These are phyloP conservation scores for Yamadazyma atmosphaerica DNA, from an alignment of 1,139 yeast species.

Conservation along the genomic window DNA sequence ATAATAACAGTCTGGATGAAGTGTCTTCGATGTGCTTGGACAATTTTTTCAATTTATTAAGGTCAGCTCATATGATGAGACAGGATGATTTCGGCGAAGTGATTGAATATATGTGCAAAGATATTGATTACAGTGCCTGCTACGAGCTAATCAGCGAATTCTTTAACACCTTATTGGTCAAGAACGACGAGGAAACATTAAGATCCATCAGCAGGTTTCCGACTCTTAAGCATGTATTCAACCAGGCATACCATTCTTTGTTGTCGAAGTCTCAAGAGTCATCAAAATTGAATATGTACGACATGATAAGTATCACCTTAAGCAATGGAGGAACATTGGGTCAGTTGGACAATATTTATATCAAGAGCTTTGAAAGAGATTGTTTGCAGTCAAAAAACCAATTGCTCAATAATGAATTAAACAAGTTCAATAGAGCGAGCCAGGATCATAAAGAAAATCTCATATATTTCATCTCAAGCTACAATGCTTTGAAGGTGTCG, in stretches of 20 bases:
- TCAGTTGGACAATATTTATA: slow-evolving; percentile 36
- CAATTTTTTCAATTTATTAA: slow-evolving; percentile 35
- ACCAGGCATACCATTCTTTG: slow-evolving; percentile 23
- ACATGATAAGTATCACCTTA: slow-evolving; percentile 36
- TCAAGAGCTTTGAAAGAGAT: slow-evolving; percentile 44
- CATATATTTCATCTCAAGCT: slow-evolving; percentile 49
- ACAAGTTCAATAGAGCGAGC: slow-evolving; percentile 47
- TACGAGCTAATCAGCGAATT: slow-evolving; percentile 26
- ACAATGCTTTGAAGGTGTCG: slow-evolving; percentile 47
- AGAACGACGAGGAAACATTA: slow-evolving; percentile 42
- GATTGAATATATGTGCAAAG: slow-evolving; percentile 17
- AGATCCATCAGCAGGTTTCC: slow-evolving; percentile 30
- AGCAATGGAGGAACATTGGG: slow-evolving; percentile 44
- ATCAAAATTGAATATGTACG: slow-evolving; percentile 28
- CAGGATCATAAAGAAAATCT: slow-evolving; percentile 68
- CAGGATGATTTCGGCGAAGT: slow-evolving; percentile 25
- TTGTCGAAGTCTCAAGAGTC: slow-evolving; percentile 21
- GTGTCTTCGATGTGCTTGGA: slow-evolving; percentile 17
- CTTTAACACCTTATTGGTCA: slow-evolving; percentile 28
- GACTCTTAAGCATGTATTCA: slow-evolving; percentile 28
- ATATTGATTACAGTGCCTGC: slow-evolving; percentile 18
- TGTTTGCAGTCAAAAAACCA: slow-evolving; percentile 45
- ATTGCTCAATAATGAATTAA: slow-evolving; percentile 49
- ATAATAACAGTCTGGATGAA: slow-evolving; percentile 15
- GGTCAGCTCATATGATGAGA: slow-evolving; percentile 37